Evolutionary conservation across 768 basidiomycete genomes (phyloP).

Genomic region (Phaeolepiota aurea): DNA sequence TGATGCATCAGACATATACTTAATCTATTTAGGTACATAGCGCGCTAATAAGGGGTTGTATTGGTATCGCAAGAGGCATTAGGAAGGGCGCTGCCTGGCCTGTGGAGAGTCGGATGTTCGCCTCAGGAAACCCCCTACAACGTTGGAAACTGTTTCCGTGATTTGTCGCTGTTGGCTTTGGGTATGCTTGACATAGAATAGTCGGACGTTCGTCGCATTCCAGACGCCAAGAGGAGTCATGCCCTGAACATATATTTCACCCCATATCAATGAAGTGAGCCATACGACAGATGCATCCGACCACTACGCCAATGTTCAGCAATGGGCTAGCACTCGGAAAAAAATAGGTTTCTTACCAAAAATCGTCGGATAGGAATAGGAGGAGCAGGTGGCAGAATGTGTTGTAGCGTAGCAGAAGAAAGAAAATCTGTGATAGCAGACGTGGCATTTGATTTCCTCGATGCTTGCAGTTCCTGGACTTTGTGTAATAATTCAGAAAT

Average conservation of each 20-base stretch:
- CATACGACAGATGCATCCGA: slow-evolving; percentile 86
- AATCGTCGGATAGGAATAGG: slow-evolving; percentile 67
- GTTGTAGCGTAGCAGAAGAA: slow-evolving; percentile 54
- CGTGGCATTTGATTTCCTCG: slow-evolving; percentile 54
- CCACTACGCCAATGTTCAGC: slow-evolving; percentile 49
- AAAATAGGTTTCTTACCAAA: slow-evolving; percentile 37
- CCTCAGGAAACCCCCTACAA: slow-evolving; percentile 71
- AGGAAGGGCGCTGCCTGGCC: slow-evolving; percentile 6
- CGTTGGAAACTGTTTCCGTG: slow-evolving; percentile 71
- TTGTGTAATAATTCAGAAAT: slow-evolving; percentile 84
- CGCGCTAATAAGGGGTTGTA: too few relatives aligned
- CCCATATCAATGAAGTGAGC: slow-evolving; percentile 93
- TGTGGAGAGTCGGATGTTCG: slow-evolving; percentile 29
- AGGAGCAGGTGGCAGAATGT: slow-evolving; percentile 68
- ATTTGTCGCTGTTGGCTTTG: slow-evolving; percentile 62
- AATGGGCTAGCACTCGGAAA: slow-evolving; percentile 4
- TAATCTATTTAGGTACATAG: too few relatives aligned
- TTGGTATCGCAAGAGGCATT: too few relatives aligned
- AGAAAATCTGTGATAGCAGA: slow-evolving; percentile 71
- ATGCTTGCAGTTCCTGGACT: slow-evolving; percentile 71
- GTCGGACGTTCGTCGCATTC: slow-evolving; percentile 81
- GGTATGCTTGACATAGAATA: slow-evolving; percentile 89
- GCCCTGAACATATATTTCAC: slow-evolving; percentile 86
- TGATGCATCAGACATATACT: too few relatives aligned
- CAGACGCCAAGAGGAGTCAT: slow-evolving; percentile 85